A percentile compares a stretch with the other conserved stretches of the same genome.
Conservation (phyloP, 75 land plant species). For the Gnetum montanum region DNA sequence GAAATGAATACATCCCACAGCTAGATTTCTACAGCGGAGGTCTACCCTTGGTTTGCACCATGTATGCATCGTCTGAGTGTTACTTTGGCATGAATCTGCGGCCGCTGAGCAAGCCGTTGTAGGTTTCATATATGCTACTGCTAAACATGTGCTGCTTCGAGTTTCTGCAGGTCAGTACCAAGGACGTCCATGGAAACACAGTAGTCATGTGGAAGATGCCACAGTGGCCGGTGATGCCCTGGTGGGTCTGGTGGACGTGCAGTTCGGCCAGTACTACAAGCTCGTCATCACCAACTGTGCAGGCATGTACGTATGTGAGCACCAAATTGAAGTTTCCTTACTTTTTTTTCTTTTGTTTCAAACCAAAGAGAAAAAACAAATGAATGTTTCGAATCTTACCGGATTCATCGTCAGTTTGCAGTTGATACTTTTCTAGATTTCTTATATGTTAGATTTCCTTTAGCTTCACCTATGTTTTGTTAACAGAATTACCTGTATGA, state of each 20-base stretch:
- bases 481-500: too few relatives aligned
- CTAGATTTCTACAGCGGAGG: conserved; percentile 56
- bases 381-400: too few relatives aligned
- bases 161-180: conserved; percentile 46
- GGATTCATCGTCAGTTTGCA: too few relatives aligned
- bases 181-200: neutral
- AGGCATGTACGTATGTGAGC: conserved; percentile 31
- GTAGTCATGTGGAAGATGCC: neutral
- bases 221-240: conserved; percentile 9
- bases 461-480: too few relatives aligned
- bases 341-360: too few relatives aligned
- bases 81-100: conserved; percentile 62
- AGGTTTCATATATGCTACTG: conserved; percentile 64
- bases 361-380: too few relatives aligned
- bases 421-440: too few relatives aligned
- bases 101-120: conserved; percentile 39
- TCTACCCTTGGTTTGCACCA: conserved; percentile 50
- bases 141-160: conserved; percentile 83
- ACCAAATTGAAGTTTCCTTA: too few relatives aligned
- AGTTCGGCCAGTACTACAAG: conserved; percentile 81
- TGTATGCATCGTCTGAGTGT: conserved; percentile 78
- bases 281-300: conserved; percentile 69
- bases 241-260: conserved; percentile 49
- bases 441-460: too few relatives aligned
- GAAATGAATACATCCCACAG: conserved; percentile 59